Conservation (phyloP, 495 filamentous ascomycete species). For the Apiosordaria backusii region DNA sequence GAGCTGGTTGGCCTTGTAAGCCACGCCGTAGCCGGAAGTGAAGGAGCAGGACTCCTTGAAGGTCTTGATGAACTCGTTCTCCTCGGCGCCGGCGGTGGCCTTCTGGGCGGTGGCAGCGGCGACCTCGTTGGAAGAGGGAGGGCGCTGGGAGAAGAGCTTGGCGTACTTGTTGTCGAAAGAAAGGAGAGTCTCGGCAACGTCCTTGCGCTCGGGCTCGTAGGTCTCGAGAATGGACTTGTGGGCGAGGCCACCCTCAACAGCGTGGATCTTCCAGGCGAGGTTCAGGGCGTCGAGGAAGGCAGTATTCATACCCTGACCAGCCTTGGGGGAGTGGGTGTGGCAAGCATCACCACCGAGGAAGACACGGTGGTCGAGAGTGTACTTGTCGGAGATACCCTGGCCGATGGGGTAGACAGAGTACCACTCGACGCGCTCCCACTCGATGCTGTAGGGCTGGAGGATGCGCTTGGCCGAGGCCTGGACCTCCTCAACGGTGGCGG, state of each 20-base stretch:
- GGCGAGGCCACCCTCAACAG: slow-evolving; percentile 62
- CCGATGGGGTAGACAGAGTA: slow-evolving; percentile 69
- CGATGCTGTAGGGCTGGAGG: slow-evolving; percentile 62
- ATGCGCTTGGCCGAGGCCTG: slow-evolving; percentile 63
- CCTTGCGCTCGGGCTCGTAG: slow-evolving; percentile 66
- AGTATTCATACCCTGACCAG: slow-evolving; percentile 84
- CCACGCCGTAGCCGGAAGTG: slow-evolving; percentile 66
- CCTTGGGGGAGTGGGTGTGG: slow-evolving; percentile 83
- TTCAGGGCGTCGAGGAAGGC: slow-evolving; percentile 80
- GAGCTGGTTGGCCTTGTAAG: slow-evolving; percentile 58
- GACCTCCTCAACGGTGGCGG: slow-evolving; percentile 63
- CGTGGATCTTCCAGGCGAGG: slow-evolving; percentile 79
- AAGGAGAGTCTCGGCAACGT: slow-evolving; percentile 66
- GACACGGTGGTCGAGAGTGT: slow-evolving; percentile 63
- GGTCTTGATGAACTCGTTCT: slow-evolving; percentile 69
- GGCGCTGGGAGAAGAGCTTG: slow-evolving; percentile 60
- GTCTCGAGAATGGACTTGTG: slow-evolving; percentile 59
- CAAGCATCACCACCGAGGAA: slow-evolving; percentile 80
- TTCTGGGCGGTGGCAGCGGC: slow-evolving; percentile 27
- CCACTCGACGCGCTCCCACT: slow-evolving; percentile 68
- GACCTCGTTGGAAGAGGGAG: slow-evolving; percentile 50
- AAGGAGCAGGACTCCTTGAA: slow-evolving; percentile 71
- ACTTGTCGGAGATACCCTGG: slow-evolving; percentile 66
- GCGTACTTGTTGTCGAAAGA: slow-evolving; percentile 71
- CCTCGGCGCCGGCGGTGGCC: slow-evolving; percentile 29